phyloP scores from a whole-genome alignment of 495 filamentous ascomycete species.

The Talaromyces wortmannii region DNA sequence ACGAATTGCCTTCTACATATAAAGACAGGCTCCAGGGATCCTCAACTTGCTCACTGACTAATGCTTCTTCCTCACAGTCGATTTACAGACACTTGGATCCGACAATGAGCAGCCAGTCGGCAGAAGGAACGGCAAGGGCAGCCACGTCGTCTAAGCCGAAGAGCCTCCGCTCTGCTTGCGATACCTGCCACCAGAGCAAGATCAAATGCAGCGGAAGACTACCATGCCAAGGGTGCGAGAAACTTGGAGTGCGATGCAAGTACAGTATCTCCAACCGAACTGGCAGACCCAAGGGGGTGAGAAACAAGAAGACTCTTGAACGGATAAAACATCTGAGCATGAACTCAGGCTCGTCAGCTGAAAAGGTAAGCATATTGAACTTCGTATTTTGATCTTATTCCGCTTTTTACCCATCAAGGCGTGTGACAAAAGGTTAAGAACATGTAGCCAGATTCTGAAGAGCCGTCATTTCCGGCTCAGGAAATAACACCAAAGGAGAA shows the following conservation, averaged over 20 bases:
- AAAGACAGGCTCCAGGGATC: too few relatives aligned
- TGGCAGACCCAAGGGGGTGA: constrained; percentile 19
- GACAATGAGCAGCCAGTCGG: background rate
- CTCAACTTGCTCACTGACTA: too few relatives aligned
- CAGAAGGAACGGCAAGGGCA: background rate
- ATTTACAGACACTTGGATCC: background rate
- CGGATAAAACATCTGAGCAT: background rate
- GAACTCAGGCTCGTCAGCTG: background rate
- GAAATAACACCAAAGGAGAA: background rate
- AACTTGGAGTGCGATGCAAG: constrained; percentile 8
- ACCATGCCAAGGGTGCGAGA: constrained; percentile 14
- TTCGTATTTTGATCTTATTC: background rate
- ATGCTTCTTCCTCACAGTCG: too few relatives aligned
- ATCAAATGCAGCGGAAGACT: constrained; percentile 15
- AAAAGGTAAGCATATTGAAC: background rate
- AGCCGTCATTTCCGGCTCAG: background rate
- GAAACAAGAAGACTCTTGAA: constrained; percentile 7
- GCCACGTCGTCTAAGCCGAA: background rate
- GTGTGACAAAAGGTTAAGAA: background rate
- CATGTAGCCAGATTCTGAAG: background rate
- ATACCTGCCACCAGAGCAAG: constrained; percentile 17
- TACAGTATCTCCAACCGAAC: constrained; percentile 18
- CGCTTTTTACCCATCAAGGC: too few relatives aligned
- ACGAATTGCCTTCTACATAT: too few relatives aligned
- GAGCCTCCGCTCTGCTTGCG: constrained; percentile 16